Evolutionary conservation across 768 basidiomycete genomes (phyloP), one percentile per base, ranked within the genome.

Genomic region (Dentipellis sp.): DNA sequence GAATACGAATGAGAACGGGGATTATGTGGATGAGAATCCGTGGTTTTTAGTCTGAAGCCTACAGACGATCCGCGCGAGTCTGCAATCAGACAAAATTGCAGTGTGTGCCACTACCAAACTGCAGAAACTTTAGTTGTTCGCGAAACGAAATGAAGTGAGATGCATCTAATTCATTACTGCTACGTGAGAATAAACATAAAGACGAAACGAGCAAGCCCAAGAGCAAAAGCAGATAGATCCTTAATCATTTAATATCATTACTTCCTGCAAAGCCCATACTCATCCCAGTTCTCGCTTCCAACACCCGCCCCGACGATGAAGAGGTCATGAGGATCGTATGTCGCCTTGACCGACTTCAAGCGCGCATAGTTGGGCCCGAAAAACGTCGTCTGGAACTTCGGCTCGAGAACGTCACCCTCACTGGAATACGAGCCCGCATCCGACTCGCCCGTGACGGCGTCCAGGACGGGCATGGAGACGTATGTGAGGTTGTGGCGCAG

Each of bases 391-490:
- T 61, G 60, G 52, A 59, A 61, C 35, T 56, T 55, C 11, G 60
- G 57, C 48, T 61, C 60, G 36, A 54, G 54, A 10, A 61, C 60
- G 39, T 61, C 60, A 7, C 53, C 60, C 50, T 61, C 60, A 38
- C 58, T 61, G 14, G 57, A 56, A 36, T 61, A 61, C 10, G 60
- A 19, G 36, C 60, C 60, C 40, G 54, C 52, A 29, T 57, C 59
- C 7, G 14, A 47, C 37, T 53, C 52, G 35, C 60, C 53, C 19
- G 60, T 58, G 11, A 59, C 17, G n/a, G 47, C 23, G 21, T 45
- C 54, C 22, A 59, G 50, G 7, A 61, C 35, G 11, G 60, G 60
- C 21, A 56, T 52, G 29, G 50, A 52, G 34, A 29, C 12, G 7
- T 12, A 35, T 10, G 50, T 52, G 50, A 52, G 34, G 50, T 52